Conservation (phyloP, 1,139 yeast species). For the Geotrichum restrictum region DNA sequence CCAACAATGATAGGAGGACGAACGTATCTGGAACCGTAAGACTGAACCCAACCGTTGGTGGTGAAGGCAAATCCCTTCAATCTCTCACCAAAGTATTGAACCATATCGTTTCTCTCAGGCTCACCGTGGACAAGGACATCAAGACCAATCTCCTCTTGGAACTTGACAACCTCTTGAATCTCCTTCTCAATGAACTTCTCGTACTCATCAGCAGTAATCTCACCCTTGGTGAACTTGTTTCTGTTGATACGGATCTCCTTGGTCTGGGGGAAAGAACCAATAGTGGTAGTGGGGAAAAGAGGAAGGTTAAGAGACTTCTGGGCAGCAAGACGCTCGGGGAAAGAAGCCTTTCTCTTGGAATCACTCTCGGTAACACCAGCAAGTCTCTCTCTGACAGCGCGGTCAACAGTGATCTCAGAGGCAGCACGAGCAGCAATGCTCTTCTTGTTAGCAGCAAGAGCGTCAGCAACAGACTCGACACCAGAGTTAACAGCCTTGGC, state of each 20-base stretch:
- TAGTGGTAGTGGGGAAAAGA: constrained; percentile 98
- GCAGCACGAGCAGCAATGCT: constrained; percentile 81
- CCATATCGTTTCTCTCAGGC: constrained; percentile 99
- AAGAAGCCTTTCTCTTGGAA: constrained; percentile 73
- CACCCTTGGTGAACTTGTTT: constrained; percentile 96
- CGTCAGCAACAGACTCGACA: constrained; percentile 53
- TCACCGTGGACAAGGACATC: constrained; percentile 99
- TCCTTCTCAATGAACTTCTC: constrained; percentile 95
- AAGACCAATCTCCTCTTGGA: constrained; percentile 98
- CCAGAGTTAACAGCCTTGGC: constrained; percentile 71
- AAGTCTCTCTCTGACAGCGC: constrained; percentile 85
- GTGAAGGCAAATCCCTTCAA: constrained; percentile 97
- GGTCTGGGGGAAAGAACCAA: constrained; percentile 99
- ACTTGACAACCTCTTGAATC: constrained; percentile 90
- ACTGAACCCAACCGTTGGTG: constrained; percentile 99
- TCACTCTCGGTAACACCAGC: constrained; percentile 70
- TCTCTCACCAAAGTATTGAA: constrained; percentile 99
- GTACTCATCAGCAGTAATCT: constrained; percentile 88
- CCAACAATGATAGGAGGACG: constrained; percentile 99
- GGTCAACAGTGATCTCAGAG: constrained; percentile 86
- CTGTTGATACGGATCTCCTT: constrained; percentile 98
- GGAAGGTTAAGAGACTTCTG: constrained; percentile 94
- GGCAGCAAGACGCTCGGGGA: constrained; percentile 79
- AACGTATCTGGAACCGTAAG: constrained; percentile 98
- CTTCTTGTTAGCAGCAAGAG: constrained; percentile 77